Evolutionary conservation across 495 filamentous ascomycete genomes (phyloP).

Genomic region (Penicillium bovifimosum): DNA sequence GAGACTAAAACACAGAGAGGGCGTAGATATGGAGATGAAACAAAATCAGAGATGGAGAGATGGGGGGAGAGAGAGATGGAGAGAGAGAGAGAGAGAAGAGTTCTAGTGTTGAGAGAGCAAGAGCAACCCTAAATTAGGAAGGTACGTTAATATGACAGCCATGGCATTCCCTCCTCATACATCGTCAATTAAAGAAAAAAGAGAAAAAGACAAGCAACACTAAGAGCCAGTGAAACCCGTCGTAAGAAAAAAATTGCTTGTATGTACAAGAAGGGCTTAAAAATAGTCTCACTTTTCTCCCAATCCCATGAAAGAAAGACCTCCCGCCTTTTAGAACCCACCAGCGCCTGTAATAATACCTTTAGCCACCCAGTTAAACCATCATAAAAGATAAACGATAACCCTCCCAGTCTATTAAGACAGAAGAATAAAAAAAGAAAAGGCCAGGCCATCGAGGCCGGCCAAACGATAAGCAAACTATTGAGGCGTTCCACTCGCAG

Average conservation of each 20-base stretch:
- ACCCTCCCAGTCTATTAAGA: conserved; percentile 26
- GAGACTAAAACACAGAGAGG: conserved; percentile 1
- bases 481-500: conserved; percentile 33
- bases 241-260: conserved; percentile 5
- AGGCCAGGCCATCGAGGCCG: conserved; percentile 15
- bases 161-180: conserved; percentile 8
- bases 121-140: conserved; percentile 1
- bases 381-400: conserved; percentile 14
- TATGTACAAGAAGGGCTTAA: conserved; percentile 25
- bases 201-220: conserved; percentile 4
- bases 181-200: conserved; percentile 6
- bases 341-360: conserved; percentile 23
- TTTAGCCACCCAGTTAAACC: conserved; percentile 19
- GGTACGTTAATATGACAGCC: conserved; percentile 7
- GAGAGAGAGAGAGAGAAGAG: background rate
- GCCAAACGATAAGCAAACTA: conserved; percentile 16
- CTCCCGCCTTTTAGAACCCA: conserved; percentile 20
- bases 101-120: background rate
- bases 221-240: conserved; percentile 7
- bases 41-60: background rate
- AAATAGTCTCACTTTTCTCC: conserved; percentile 17
- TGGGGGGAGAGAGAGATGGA: background rate
- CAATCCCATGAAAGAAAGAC: conserved; percentile 9
- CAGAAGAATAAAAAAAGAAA: conserved; percentile 12
- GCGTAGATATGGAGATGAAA: conserved; percentile 3